Evolutionary conservation across 2,329 filamentous ascomycete species (phyloP), one percentile per base, ranked within the genome.

Genomic region (Fusarium verrucosum): DNA sequence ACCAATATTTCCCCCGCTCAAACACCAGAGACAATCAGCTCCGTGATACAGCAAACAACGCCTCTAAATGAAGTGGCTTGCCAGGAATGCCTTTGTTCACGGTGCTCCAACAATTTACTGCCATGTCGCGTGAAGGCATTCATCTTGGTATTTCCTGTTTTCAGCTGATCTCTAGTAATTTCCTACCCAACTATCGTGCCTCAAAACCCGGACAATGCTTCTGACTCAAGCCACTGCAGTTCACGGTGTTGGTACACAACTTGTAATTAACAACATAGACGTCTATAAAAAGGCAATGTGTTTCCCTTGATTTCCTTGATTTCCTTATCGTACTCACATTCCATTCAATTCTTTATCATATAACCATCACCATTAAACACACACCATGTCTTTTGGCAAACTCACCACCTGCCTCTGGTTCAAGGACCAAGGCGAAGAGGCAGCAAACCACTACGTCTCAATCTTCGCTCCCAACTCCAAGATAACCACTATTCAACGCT

Each of bases 371-470:
- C 25, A 33, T 9, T 32, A 17, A 17, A 25, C 20, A 43, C 35
- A 8, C 20, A 59, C 25, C 35, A 71, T 71, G 69, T 62, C 69
- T 11, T 42, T 58, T 10, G 54, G 52, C 50, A 69, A 69, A 52
- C 59, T 76, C 58, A 70, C 65, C n/a, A 73, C 73, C 19, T 75
- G 70, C 44, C 77, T 81, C 66, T 81, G 79, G 79, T 80, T 81
- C 53, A 69, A 79, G 62, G 71, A 69, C 65, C 58, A 77, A n/a
- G 79, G 77, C 17, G 74, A 78, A 56, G 78, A 79, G 45, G 80
- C 79, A 17, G 79, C 79, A 36, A 73, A 76, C 8, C 70, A 74
- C 69, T 82, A 81, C 72, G 72, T 73, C 41, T 76, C 76, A 57
- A 70, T 80, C 71, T 81, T 82, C 22, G 62, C 72, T 9, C 71